Conservation (phyloP, 352 stramenopile species). For the Pythium biforme region DNA sequence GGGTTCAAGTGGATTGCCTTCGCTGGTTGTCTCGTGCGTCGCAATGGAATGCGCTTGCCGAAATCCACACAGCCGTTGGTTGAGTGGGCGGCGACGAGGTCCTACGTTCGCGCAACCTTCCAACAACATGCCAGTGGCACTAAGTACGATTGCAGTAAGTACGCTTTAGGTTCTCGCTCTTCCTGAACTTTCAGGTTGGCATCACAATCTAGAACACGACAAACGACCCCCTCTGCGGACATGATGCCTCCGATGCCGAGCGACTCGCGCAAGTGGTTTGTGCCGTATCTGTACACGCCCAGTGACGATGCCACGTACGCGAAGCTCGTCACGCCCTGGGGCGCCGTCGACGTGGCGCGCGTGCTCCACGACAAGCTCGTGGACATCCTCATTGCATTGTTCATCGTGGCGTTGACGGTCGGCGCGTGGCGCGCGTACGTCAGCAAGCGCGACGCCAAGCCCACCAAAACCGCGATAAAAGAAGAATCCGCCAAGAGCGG, state of each 20-base stretch:
- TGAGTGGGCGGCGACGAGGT: slow-evolving; percentile 21
- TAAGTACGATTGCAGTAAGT: slow-evolving; percentile 13
- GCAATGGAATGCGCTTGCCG: slow-evolving; percentile 1
- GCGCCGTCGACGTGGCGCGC: slow-evolving; percentile 43
- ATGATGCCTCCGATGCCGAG: slow-evolving; percentile 21
- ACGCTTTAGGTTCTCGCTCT: neutral
- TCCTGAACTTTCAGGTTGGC: slow-evolving; percentile 12
- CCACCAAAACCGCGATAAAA: slow-evolving; percentile 7
- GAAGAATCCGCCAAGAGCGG: neutral
- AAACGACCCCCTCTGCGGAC: too few relatives aligned
- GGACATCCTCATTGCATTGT: slow-evolving; percentile 39
- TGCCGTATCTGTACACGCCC: slow-evolving; percentile 76
- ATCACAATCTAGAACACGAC: slow-evolving; percentile 1
- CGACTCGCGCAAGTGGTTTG: slow-evolving; percentile 36
- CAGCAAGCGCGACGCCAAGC: neutral
- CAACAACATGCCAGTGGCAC: slow-evolving; percentile 9
- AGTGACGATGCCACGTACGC: slow-evolving; percentile 52
- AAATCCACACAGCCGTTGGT: slow-evolving; percentile 26
- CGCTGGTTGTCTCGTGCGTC: slow-evolving; percentile 3
- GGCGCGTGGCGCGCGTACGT: slow-evolving; percentile 8
- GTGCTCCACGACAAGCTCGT: slow-evolving; percentile 36
- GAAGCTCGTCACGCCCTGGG: slow-evolving; percentile 72
- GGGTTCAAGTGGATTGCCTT: neutral
- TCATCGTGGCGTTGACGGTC: slow-evolving; percentile 21
- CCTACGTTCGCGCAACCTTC: slow-evolving; percentile 33